Percentiles rank a stretch among this genome's conserved stretches.
phyloP scores from a whole-genome alignment of 1,139 yeast species.

The Yamadazyma pseudoaaseri region DNA sequence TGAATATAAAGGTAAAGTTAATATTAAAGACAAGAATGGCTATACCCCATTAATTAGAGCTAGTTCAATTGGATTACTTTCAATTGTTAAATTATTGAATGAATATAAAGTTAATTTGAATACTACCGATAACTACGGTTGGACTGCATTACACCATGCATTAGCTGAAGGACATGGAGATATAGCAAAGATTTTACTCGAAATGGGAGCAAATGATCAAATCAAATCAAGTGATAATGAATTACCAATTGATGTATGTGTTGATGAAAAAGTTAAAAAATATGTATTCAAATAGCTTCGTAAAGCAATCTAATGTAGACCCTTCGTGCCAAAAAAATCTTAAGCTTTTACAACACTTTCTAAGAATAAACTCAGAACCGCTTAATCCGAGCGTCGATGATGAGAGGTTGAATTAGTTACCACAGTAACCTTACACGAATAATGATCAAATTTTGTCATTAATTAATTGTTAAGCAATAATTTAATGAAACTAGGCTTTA shows the following conservation, averaged over 20 bases:
- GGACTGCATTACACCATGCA: constrained; percentile 91
- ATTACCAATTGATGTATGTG: constrained; percentile 36
- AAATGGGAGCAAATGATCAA: constrained; percentile 64
- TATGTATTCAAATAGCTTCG: constrained; percentile 11
- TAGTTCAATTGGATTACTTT: constrained; percentile 69
- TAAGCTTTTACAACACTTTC: not conserved
- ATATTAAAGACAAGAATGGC: constrained; percentile 64
- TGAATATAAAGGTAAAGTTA: constrained; percentile 55
- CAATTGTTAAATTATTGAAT: constrained; percentile 50
- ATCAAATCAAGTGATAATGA: constrained; percentile 51
- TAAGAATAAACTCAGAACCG: not conserved
- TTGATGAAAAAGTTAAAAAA: constrained; percentile 14
- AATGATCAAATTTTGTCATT: too few relatives aligned
- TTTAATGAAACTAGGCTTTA: too few relatives aligned
- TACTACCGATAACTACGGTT: constrained; percentile 66
- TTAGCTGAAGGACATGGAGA: constrained; percentile 90
- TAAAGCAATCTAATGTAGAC: too few relatives aligned
- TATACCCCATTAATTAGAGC: constrained; percentile 81
- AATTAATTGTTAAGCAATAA: too few relatives aligned
- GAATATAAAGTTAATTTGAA: constrained; percentile 64
- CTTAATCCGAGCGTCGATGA: not conserved
- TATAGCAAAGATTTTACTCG: constrained; percentile 59
- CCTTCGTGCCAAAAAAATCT: too few relatives aligned
- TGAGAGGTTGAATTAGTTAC: too few relatives aligned
- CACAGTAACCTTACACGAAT: too few relatives aligned